Conservation (phyloP, 2,329 filamentous ascomycete genomes). For the Domatiomyces globalis region DNA sequence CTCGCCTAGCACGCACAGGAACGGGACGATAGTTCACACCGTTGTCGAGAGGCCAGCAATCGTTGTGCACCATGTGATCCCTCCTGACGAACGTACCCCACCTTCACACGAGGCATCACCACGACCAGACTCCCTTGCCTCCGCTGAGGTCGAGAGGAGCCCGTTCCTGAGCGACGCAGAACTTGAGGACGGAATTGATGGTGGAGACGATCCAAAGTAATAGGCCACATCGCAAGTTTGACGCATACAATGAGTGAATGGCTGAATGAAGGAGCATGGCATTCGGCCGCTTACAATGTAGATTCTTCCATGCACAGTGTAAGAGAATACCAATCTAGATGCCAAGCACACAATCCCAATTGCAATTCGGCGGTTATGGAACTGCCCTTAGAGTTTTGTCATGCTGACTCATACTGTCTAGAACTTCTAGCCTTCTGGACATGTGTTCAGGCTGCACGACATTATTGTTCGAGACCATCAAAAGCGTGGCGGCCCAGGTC, state of each 20-base stretch:
- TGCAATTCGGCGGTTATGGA: too few species aligned
- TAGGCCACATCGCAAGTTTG: background rate
- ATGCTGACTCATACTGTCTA: too few species aligned
- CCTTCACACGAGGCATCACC: background rate
- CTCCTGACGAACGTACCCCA: conserved; percentile 14
- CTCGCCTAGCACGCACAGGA: conserved; percentile 1
- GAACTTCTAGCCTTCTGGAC: too few species aligned
- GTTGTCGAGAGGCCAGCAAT: background rate
- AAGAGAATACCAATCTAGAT: too few species aligned
- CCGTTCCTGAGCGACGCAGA: conserved; percentile 18
- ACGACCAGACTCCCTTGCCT: conserved; percentile 10
- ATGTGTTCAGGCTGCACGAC: too few species aligned
- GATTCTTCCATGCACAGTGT: too few species aligned
- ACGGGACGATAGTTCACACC: background rate
- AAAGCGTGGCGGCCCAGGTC: too few species aligned
- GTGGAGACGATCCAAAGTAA: background rate
- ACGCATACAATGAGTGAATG: background rate
- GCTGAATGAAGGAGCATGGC: too few species aligned
- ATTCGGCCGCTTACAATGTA: too few species aligned
- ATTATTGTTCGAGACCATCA: too few species aligned
- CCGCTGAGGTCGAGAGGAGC: conserved; percentile 14
- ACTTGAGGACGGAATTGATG: conserved; percentile 1
- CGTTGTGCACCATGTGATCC: conserved; percentile 8
- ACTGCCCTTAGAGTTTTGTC: too few species aligned
- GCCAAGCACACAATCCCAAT: too few species aligned